Evolutionary conservation across 1,284 basidiomycete genomes (phyloP), one percentile per base, ranked within the genome.

Genomic region (Puccinia triticina): DNA sequence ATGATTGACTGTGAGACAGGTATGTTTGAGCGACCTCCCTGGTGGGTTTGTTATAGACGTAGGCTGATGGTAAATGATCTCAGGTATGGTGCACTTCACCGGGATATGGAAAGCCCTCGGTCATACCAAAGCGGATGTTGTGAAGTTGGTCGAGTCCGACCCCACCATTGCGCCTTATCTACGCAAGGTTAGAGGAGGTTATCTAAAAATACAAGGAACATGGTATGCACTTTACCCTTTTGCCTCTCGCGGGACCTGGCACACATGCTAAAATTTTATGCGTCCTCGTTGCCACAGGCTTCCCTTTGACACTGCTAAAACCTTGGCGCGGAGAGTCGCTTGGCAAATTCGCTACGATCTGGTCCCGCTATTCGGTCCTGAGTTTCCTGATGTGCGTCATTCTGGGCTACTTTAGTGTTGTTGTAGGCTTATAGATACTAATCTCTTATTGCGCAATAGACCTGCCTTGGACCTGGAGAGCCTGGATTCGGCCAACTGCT

Each of bases 121-220:
- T 0, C 74, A 82, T 83, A 75, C 79, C 71, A 71, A 83, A 93
- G 93, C 93, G 85, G 93, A 94, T 88, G 93, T 94, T 81, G 92
- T 94, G 61, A 93, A 93, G 87, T 93, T 94, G 90, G 90, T 94
- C 84, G 93, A 94, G 88, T 93, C 93, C 2, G 92, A 94, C 85
- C 93, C 93, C 80, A 93, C 94, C 87, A 89, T 94, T 67, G 93
- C 93, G 40, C 89, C 91, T 29, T 90, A 92, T 84, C 91, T 94
- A 85, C 91, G 93, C 82, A 90, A 93, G 83, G 93, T 94, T 32
- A 90, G 93, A 77, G 93, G 93, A 82, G 93, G 93, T 57, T 94
- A 94, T 88, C 90, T 94, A 82, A 94, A 94, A 88, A 94, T 94
- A 75, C 93, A 94, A 86, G 93, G 93, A 73, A 94, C 93, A 59